Evolutionary conservation across 768 basidiomycete species (phyloP).

Genomic region (Amanita rubescens): DNA sequence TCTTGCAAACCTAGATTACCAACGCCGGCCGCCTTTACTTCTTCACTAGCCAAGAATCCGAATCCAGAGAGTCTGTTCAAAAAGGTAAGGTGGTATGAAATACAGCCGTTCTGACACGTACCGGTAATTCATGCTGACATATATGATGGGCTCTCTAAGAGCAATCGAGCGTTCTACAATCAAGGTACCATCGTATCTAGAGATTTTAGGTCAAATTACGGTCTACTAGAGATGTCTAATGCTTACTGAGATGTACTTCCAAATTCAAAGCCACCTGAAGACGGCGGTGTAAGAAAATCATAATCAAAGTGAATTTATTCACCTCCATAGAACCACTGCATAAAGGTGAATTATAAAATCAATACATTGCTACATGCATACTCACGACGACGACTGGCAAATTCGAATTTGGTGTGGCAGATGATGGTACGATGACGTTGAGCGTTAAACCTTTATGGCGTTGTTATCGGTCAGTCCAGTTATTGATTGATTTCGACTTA

Average conservation of each 20-base stretch:
- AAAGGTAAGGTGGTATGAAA: slow-evolving; percentile 30
- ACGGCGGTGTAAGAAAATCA: not conserved
- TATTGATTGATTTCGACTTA: slow-evolving; percentile 15
- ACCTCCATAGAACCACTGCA: slow-evolving; percentile 31
- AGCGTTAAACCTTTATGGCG: slow-evolving; percentile 23
- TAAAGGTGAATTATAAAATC: not conserved
- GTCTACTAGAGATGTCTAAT: slow-evolving; percentile 17
- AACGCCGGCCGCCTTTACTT: slow-evolving; percentile 43
- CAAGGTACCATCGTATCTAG: slow-evolving; percentile 29
- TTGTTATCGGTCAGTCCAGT: not conserved
- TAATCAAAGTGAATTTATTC: not conserved
- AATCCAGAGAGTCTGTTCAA: slow-evolving; percentile 34
- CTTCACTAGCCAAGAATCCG: slow-evolving; percentile 45
- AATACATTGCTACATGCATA: not conserved
- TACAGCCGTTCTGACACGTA: slow-evolving; percentile 9
- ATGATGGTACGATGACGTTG: slow-evolving; percentile 33
- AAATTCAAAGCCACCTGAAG: slow-evolving; percentile 23
- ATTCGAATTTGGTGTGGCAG: slow-evolving; percentile 23
- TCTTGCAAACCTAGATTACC: slow-evolving; percentile 65
- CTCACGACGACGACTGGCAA: slow-evolving; percentile 36
- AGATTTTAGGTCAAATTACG: not conserved
- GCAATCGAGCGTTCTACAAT: slow-evolving; percentile 34
- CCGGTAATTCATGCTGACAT: slow-evolving; percentile 42
- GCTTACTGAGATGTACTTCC: slow-evolving; percentile 29
- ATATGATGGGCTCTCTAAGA: slow-evolving; percentile 32